Evolutionary conservation across 345 rosid genomes (phyloP), one percentile per base, ranked within the genome.

Genomic region (Cardamine occulta): DNA sequence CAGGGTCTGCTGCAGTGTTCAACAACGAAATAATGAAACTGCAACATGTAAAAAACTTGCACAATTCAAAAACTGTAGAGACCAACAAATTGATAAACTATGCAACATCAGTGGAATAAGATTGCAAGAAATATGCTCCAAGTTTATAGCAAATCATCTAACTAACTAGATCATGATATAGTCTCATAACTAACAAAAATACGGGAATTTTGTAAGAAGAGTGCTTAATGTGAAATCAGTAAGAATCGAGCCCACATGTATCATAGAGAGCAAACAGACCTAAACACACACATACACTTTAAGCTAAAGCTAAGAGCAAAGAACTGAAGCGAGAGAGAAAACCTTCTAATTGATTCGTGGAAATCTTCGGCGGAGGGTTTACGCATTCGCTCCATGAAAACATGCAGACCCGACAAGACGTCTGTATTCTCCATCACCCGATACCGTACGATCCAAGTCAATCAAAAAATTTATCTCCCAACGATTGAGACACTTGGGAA

Each of bases 1-100:
- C 93, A 2, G 95, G 88, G 80, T 91, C 91, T 73, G 95, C 96
- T 68, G 86, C 88, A 80, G 86, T 82, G 86, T 88, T 91, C 40
- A 86, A 84, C 73, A 91, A 83, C 10, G 93, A 87, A 24, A 89
- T 94, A 49, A 94, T 86, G 84, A 94, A 94, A 84, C 97, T 94
- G 91, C 84, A 28, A 28, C 31, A 28, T 28, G 31, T 28, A 28
- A 28, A 4, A 28, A 28, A 28, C 31, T 28, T 28, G 31, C 31
- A 28, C 6, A 28, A 28, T 28, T 28, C 31, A 28, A 5, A 28
- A 28, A 28, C 31, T 34, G 8, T 7, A 34, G 10, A 34, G 31
- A 61, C 18, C 66, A 61, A 18, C 49, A 39, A 35, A 28, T 7
- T 19, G 66, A 39, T 39, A 19, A 63, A 35, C 39, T 35, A 35